A percentile compares a stretch with the other conserved stretches of the same genome.
These are phyloP conservation scores for Aspergillus ostianus DNA, from an alignment of 495 filamentous ascomycete genomes.

Conservation along the genomic window DNA sequence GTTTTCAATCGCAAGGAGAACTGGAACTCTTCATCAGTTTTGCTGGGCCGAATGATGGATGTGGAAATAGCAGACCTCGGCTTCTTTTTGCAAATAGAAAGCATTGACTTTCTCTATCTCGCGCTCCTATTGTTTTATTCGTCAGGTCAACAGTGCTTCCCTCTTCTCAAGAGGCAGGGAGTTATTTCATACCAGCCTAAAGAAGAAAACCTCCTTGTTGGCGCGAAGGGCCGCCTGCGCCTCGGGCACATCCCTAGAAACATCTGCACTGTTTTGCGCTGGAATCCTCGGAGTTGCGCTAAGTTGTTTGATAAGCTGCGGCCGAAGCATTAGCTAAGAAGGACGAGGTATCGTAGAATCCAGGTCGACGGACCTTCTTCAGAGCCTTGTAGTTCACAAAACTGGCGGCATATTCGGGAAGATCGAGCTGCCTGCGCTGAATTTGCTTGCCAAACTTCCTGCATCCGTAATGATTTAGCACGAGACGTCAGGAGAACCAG, in stretches of 20 bases:
- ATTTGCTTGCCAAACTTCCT: constrained; percentile 99
- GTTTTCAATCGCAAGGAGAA: constrained; percentile 89
- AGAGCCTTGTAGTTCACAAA: constrained; percentile 99
- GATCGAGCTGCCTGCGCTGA: constrained; percentile 96
- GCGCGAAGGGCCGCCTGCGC: constrained; percentile 91
- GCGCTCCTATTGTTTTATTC: constrained; percentile 63
- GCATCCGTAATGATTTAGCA: constrained; percentile 16
- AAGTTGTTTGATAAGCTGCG: constrained; percentile 95
- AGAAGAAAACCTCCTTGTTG: constrained; percentile 98
- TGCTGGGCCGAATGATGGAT: background rate
- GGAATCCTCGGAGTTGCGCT: constrained; percentile 83
- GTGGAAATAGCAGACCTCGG: constrained; percentile 64
- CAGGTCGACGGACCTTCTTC: constrained; percentile 70
- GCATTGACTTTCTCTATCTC: constrained; percentile 98
- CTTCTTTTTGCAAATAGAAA: constrained; percentile 97
- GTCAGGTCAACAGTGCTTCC: constrained; percentile 9
- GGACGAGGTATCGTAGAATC: background rate
- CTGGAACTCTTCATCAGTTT: constrained; percentile 45
- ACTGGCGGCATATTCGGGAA: constrained; percentile 97
- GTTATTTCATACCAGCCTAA: constrained; percentile 67
- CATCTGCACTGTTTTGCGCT: constrained; percentile 63
- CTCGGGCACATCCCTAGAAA: constrained; percentile 53
- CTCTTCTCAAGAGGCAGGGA: background rate
- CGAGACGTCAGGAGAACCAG: background rate
- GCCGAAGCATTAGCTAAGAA: constrained; percentile 18